A percentile compares a stretch with the other conserved stretches of the same genome.
These are phyloP conservation scores for Meira nashicola DNA, from an alignment of 1,284 basidiomycete genomes.

Conservation along the genomic window DNA sequence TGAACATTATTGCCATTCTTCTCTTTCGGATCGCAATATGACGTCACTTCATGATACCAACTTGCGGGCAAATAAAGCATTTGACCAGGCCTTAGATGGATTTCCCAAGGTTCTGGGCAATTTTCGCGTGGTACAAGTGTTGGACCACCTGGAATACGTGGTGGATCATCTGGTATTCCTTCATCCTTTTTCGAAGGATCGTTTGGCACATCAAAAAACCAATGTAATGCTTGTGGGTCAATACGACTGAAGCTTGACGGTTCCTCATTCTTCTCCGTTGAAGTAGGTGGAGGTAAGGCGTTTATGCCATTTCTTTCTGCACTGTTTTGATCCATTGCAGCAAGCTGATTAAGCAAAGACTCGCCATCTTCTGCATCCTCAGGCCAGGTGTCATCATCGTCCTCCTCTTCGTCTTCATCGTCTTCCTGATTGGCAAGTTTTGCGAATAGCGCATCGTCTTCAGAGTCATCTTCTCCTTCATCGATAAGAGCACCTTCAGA, in stretches of 20 bases:
- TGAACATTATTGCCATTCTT: slow-evolving; percentile 24
- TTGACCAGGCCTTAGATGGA: slow-evolving; percentile 41
- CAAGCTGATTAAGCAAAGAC: slow-evolving; percentile 34
- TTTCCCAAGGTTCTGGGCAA: slow-evolving; percentile 45
- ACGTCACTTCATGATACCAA: slow-evolving; percentile 53
- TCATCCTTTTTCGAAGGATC: slow-evolving; percentile 13
- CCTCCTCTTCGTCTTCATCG: slow-evolving; percentile 1
- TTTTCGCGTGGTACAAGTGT: slow-evolving; percentile 14
- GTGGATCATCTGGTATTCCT: slow-evolving; percentile 9
- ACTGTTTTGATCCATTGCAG: slow-evolving; percentile 22
- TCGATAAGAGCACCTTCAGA: slow-evolving; percentile 10
- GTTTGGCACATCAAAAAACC: slow-evolving; percentile 27
- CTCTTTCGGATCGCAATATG: slow-evolving; percentile 13
- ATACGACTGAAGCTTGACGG: slow-evolving; percentile 47
- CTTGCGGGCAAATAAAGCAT: slow-evolving; percentile 31
- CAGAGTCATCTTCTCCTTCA: slow-evolving; percentile 17
- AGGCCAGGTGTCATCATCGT: slow-evolving; percentile 11
- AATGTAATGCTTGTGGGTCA: slow-evolving; percentile 33
- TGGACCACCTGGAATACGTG: background rate
- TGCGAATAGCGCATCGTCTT: slow-evolving; percentile 4
- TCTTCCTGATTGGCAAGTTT: slow-evolving; percentile 2
- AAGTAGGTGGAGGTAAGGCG: background rate
- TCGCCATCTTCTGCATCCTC: slow-evolving; percentile 18
- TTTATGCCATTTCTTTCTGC: slow-evolving; percentile 7
- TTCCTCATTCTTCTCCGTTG: slow-evolving; percentile 21